Base-by-base conservation (phyloP, 1,139 yeast genomes). In the Scheffersomyces cryptocercus region DNA sequence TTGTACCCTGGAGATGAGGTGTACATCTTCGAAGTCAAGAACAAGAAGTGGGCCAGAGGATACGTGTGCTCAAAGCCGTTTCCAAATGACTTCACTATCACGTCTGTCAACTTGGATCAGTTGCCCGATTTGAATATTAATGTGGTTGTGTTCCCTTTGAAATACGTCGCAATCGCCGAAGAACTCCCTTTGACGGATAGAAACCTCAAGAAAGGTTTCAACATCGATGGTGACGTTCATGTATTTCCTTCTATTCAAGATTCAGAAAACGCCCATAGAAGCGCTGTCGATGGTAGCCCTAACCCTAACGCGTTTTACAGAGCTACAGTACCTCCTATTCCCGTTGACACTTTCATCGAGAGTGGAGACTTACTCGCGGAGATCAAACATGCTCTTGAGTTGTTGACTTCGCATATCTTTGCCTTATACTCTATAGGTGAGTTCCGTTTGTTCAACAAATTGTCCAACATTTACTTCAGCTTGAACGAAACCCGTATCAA, bases 1-100 rank as follows among this genome's bases (percentile, higher is more conserved):
- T 63, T 88, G 42, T 84, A 82, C 57, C 85, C 89, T 15, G 97
- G 97, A 31, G 96, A 89, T 60, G 88, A 85, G 50, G 82, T 88
- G 28, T 88, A 79, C 61, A 70, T 88, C 30, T 87, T 89, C 58
- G 97, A 89, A 62, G 73, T 83, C 28, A 79, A 78, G 51, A 70
- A 70, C 37, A 73, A 73, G 12, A 78, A 78, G 48, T 88, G 96
- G 96, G 90, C 84, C 31, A 75, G 96, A 56, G 96, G 91, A 14
- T 88, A 88, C 61, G 74, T 80, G 4, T 70, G 82, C 35, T 56
- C 77, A 37, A 77, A 79, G 50, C 89, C 91, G 4, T 68, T 82
- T 46, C 93, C 93, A 2, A 76, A 80, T 38, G 88, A 84, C 58
- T 85, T 82, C 61, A 77, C 85, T 43, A 75, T 81, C 36, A 79